Conservation (phyloP, 2,329 filamentous ascomycete genomes). For the Thelonectria discophora region DNA sequence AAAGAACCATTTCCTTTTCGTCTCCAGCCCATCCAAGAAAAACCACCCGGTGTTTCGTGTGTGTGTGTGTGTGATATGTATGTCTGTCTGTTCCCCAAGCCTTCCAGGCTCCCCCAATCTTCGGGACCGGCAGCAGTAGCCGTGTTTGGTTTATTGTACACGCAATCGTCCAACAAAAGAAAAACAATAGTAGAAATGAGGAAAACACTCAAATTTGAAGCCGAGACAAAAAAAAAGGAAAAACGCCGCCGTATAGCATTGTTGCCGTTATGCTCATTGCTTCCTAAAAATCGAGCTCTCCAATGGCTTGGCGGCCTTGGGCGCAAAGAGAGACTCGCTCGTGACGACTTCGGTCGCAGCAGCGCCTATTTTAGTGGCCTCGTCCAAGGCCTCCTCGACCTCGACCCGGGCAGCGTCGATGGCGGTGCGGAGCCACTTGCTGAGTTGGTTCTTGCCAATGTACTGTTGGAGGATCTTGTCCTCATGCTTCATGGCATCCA, state of each 20-base stretch:
- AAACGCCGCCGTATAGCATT: slow-evolving; percentile 25
- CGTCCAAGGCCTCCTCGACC: slow-evolving; percentile 46
- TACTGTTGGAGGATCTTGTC: slow-evolving; percentile 71
- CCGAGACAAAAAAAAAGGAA: too few species aligned
- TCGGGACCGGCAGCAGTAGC: background rate
- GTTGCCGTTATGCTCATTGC: slow-evolving; percentile 14
- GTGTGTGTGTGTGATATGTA: slow-evolving; percentile 9
- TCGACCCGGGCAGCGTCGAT: slow-evolving; percentile 50
- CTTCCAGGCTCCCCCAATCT: slow-evolving; percentile 1
- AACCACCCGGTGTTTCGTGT: slow-evolving; percentile 22
- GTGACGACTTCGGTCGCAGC: slow-evolving; percentile 19
- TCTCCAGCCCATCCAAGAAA: slow-evolving; percentile 31
- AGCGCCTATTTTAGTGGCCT: slow-evolving; percentile 37
- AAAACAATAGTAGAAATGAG: background rate
- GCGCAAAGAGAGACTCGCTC: slow-evolving; percentile 34
- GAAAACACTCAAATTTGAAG: background rate
- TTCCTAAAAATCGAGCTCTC: slow-evolving; percentile 23
- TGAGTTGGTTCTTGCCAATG: slow-evolving; percentile 73
- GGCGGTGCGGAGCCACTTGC: slow-evolving; percentile 67
- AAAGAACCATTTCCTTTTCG: slow-evolving; percentile 11
- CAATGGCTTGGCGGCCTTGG: slow-evolving; percentile 22
- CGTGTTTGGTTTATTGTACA: slow-evolving; percentile 25
- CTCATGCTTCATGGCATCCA: slow-evolving; percentile 77
- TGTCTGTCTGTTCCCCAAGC: slow-evolving; percentile 21
- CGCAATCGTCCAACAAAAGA: slow-evolving; percentile 24